Conservation (phyloP, 75 land plant species). For the Pinus albicaulis region DNA sequence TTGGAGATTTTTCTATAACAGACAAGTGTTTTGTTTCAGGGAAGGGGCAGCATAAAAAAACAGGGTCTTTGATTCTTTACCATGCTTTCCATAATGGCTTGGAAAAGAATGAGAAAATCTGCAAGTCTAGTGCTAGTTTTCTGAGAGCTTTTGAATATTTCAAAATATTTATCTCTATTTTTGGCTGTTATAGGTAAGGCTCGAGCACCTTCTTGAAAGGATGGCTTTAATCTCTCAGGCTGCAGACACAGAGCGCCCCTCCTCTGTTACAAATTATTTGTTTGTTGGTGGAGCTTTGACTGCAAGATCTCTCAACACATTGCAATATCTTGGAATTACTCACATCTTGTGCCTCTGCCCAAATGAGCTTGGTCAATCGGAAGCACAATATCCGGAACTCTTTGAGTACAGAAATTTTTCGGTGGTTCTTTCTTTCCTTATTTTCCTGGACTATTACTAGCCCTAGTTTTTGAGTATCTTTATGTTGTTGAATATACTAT, state of each 20-base stretch:
- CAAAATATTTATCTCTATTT: not conserved
- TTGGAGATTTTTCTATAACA: not conserved
- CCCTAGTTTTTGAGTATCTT: not conserved
- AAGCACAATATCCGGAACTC: slow-evolving; percentile 63
- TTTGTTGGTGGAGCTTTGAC: slow-evolving; percentile 94
- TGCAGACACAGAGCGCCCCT: slow-evolving; percentile 85
- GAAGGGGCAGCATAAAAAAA: not conserved
- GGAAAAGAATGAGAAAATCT: not conserved
- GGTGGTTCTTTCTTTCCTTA: slow-evolving; percentile 23
- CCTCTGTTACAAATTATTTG: slow-evolving; percentile 50
- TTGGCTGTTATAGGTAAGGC: slow-evolving; percentile 62
- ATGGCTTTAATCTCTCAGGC: slow-evolving; percentile 83
- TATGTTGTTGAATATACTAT: not conserved
- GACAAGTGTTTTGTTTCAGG: not conserved
- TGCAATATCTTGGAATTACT: slow-evolving; percentile 82
- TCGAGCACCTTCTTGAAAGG: slow-evolving; percentile 95
- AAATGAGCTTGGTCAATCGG: slow-evolving; percentile 82
- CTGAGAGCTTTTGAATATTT: not conserved
- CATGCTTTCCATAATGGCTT: not conserved
- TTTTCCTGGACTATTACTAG: not conserved
- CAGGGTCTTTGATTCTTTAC: not conserved
- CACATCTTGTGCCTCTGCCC: slow-evolving; percentile 93
- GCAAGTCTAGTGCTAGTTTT: not conserved
- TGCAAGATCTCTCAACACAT: slow-evolving; percentile 83
- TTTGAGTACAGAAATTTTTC: slow-evolving; percentile 71